Conservation (phyloP, 768 basidiomycete species). For the button mushroom (Agaricus bisporus) region DNA sequence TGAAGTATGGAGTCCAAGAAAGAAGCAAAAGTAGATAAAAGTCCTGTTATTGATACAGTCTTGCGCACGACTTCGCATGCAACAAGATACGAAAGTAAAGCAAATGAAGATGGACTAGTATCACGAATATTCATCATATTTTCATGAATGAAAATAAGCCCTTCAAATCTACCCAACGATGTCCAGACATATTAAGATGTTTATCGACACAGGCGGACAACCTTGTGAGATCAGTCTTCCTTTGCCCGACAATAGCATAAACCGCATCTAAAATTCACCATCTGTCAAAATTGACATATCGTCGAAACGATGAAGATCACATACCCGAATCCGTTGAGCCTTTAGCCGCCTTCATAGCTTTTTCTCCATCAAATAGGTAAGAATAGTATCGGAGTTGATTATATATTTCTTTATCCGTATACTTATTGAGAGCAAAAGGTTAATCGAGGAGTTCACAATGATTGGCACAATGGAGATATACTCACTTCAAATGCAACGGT, state of each 20-base stretch:
- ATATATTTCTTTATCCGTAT: slow-evolving; percentile 79
- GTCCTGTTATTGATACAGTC: too few relatives aligned
- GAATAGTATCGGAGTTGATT: slow-evolving; percentile 84
- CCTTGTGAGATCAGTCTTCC: slow-evolving; percentile 41
- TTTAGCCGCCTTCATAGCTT: slow-evolving; percentile 45
- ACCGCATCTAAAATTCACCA: slow-evolving; percentile 44
- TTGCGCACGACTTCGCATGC: too few relatives aligned
- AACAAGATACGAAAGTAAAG: too few relatives aligned
- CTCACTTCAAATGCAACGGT: slow-evolving; percentile 71
- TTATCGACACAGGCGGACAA: slow-evolving; percentile 61
- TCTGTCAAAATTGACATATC: neutral
- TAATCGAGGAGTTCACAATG: too few relatives aligned
- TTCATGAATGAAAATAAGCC: slow-evolving; percentile 82
- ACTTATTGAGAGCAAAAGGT: slow-evolving; percentile 37
- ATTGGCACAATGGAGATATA: neutral
- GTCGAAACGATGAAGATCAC: slow-evolving; percentile 8
- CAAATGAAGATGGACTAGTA: too few relatives aligned
- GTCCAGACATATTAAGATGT: slow-evolving; percentile 82
- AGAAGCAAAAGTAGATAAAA: too few relatives aligned
- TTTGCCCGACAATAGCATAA: slow-evolving; percentile 37
- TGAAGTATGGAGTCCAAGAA: too few relatives aligned
- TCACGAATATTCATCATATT: slow-evolving; percentile 24
- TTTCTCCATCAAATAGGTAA: slow-evolving; percentile 71
- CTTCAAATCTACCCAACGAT: slow-evolving; percentile 84
- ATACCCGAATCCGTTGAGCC: slow-evolving; percentile 38